phyloP scores from a whole-genome alignment of 2,329 filamentous ascomycete species.

The Fusarium papillatum region DNA sequence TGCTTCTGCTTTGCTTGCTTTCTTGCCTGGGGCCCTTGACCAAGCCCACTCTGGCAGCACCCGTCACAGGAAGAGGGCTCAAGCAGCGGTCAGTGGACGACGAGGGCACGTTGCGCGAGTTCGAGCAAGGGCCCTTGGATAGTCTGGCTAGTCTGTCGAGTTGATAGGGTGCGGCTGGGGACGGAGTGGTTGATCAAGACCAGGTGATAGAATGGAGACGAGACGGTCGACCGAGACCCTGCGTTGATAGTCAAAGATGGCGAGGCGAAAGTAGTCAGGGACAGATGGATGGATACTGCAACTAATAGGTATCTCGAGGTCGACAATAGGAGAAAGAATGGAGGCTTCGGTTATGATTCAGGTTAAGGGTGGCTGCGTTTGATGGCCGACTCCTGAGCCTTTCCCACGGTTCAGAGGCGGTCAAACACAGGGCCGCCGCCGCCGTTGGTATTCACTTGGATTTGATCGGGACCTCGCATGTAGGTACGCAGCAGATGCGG shows the following conservation, averaged over 20 bases:
- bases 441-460: conserved; percentile 33
- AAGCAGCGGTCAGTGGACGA: conserved; percentile 46
- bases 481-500: conserved; percentile 26
- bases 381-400: conserved; percentile 10
- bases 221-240: conserved; percentile 34
- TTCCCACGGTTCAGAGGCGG: conserved; percentile 26
- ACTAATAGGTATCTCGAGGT: conserved; percentile 12
- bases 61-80: conserved; percentile 39
- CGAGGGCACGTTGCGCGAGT: conserved; percentile 34
- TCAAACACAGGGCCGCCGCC: conserved; percentile 34
- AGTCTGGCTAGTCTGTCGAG: neutral
- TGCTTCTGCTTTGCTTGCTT: neutral
- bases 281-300: conserved; percentile 1
- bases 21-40: conserved; percentile 31
- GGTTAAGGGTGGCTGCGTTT: conserved; percentile 6
- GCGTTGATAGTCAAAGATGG: conserved; percentile 7
- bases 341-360: neutral
- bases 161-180: conserved; percentile 30
- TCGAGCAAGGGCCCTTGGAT: conserved; percentile 31
- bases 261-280: conserved; percentile 3
- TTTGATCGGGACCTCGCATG: conserved; percentile 39
- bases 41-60: conserved; percentile 41
- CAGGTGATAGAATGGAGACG: conserved; percentile 37
- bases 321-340: neutral
- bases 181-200: conserved; percentile 35